These are phyloP conservation scores for Trichoderma afroharzianum DNA, from an alignment of 2,329 filamentous ascomycete genomes.

Conservation along the genomic window DNA sequence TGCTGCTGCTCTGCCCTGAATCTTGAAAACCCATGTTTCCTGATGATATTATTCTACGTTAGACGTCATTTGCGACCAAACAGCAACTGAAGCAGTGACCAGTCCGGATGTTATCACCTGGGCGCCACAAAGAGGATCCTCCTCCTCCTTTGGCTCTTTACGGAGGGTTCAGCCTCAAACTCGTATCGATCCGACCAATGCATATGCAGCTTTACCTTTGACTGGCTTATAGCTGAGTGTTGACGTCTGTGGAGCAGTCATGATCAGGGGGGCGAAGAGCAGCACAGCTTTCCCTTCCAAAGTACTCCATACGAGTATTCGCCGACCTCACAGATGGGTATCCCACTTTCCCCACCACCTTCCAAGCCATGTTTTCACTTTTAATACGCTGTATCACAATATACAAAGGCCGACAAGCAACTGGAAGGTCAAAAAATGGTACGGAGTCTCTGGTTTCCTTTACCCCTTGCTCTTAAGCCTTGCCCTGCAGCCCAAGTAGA, in stretches of 20 bases:
- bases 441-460: not conserved
- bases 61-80: not conserved
- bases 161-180: not conserved
- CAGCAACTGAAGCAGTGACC: not conserved
- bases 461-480: not conserved
- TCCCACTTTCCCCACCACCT: not conserved
- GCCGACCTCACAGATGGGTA: not conserved
- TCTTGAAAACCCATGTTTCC: not conserved
- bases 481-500: constrained; percentile 1
- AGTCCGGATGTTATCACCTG: not conserved
- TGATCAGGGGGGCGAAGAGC: not conserved
- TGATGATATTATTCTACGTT: not conserved
- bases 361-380: not conserved
- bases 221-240: not conserved
- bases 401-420: not conserved
- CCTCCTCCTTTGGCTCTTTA: not conserved
- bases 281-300: not conserved
- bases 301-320: not conserved
- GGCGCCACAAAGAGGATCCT: not conserved
- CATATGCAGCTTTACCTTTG: not conserved
- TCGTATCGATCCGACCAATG: not conserved
- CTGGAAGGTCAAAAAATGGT: not conserved
- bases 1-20: not conserved
- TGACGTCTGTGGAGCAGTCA: not conserved
- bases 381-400: not conserved